Conservation (phyloP, 768 basidiomycete genomes). For the Termitomyces sp. region DNA sequence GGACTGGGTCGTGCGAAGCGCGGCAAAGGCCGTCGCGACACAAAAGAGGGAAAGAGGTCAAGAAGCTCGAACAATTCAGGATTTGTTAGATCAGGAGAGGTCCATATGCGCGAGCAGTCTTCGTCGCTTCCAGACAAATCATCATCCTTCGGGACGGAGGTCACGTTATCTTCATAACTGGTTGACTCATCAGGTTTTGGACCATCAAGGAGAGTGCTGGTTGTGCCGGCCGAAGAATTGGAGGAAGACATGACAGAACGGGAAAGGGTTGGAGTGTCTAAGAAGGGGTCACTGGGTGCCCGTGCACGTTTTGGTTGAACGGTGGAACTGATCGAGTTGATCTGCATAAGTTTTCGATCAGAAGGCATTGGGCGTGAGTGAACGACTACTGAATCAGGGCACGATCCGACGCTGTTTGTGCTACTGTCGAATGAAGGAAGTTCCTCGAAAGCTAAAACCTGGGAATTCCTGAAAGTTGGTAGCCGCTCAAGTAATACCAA, state of each 20-base stretch:
- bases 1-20: slow-evolving; percentile 51
- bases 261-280: slow-evolving; percentile 62
- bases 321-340: slow-evolving; percentile 36
- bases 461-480: slow-evolving; percentile 9
- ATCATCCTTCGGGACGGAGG: slow-evolving; percentile 24
- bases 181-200: slow-evolving; percentile 30
- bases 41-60: slow-evolving; percentile 71
- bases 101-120: slow-evolving; percentile 71
- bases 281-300: slow-evolving; percentile 75
- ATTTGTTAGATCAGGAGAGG: slow-evolving; percentile 71
- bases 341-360: slow-evolving; percentile 33
- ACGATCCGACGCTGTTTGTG: slow-evolving; percentile 24
- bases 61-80: slow-evolving; percentile 67
- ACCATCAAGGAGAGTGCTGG: slow-evolving; percentile 24
- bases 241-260: slow-evolving; percentile 51
- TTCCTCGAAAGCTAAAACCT: slow-evolving; percentile 72
- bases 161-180: slow-evolving; percentile 30
- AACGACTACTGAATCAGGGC: slow-evolving; percentile 29
- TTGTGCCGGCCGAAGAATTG: slow-evolving; percentile 30
- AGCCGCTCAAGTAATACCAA: slow-evolving; percentile 6
- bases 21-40: slow-evolving; percentile 63
- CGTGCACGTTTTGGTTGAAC: slow-evolving; percentile 57
- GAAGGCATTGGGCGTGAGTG: slow-evolving; percentile 50
- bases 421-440: slow-evolving; percentile 32
- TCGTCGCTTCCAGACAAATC: slow-evolving; percentile 28